Evolutionary conservation across 2,329 filamentous ascomycete genomes (phyloP).

Genomic region (Xylaria sp.): DNA sequence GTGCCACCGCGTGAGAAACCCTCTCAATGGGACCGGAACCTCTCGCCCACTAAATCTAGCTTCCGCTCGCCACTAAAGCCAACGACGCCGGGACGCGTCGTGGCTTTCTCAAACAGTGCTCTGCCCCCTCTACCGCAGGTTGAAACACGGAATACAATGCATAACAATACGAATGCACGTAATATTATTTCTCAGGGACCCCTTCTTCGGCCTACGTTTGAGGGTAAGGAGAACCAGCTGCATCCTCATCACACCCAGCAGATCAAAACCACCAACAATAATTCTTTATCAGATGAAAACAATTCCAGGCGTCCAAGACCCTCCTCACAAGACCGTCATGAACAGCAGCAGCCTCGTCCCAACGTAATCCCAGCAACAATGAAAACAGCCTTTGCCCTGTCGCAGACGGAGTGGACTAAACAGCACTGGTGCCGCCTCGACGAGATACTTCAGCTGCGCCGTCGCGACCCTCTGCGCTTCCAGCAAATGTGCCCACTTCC

Average conservation of each 20-base stretch:
- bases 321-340: neutral
- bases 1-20: slow-evolving; percentile 51
- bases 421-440: slow-evolving; percentile 62
- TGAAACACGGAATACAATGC: slow-evolving; percentile 8
- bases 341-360: neutral
- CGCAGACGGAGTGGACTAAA: slow-evolving; percentile 53
- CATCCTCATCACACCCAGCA: slow-evolving; percentile 24
- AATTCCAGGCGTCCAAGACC: neutral
- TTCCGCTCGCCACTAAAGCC: slow-evolving; percentile 63
- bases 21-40: slow-evolving; percentile 56
- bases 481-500: slow-evolving; percentile 36
- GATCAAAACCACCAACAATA: slow-evolving; percentile 20
- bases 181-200: slow-evolving; percentile 27
- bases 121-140: slow-evolving; percentile 47
- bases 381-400: slow-evolving; percentile 43
- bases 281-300: slow-evolving; percentile 15
- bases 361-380: neutral
- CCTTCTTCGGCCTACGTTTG: slow-evolving; percentile 23
- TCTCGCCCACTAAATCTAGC: slow-evolving; percentile 62
- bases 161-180: neutral
- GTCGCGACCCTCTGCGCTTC: slow-evolving; percentile 48
- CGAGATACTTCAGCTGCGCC: slow-evolving; percentile 56
- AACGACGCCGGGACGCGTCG: slow-evolving; percentile 62
- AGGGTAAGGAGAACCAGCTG: slow-evolving; percentile 46
- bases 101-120: slow-evolving; percentile 61